phyloP scores from a whole-genome alignment of 2,329 filamentous ascomycete genomes.

The Lasiodiplodia sp. region DNA sequence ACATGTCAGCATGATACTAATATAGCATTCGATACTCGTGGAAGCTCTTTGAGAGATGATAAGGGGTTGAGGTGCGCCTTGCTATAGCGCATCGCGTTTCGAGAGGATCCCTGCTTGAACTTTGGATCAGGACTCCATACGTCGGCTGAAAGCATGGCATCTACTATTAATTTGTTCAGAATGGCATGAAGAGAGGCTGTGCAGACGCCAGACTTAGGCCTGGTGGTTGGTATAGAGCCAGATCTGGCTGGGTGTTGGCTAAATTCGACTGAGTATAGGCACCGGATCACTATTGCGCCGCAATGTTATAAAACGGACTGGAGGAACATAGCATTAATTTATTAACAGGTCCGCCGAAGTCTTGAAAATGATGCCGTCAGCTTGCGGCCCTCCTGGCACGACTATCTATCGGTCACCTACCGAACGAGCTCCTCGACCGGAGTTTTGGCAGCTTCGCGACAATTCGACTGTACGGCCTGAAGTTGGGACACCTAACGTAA shows the following conservation, averaged over 20 bases:
- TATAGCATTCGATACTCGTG: too few species aligned
- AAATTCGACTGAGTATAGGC: background rate
- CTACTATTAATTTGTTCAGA: too few species aligned
- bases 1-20: too few species aligned
- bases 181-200: too few species aligned
- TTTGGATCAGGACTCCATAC: too few species aligned
- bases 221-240: background rate
- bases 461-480: background rate
- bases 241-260: background rate
- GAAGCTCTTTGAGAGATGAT: too few species aligned
- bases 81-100: too few species aligned
- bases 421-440: background rate
- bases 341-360: background rate
- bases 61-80: too few species aligned
- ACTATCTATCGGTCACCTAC: background rate
- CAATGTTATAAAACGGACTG: background rate
- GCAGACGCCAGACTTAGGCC: background rate
- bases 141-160: too few species aligned
- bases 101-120: too few species aligned
- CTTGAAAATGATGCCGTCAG: background rate
- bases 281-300: background rate
- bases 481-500: background rate
- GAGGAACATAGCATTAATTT: too few species aligned
- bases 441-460: background rate
- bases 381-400: background rate